These are phyloP conservation scores for Onygenales sp. DNA, from an alignment of 2,329 filamentous ascomycete species.

Conservation along the genomic window DNA sequence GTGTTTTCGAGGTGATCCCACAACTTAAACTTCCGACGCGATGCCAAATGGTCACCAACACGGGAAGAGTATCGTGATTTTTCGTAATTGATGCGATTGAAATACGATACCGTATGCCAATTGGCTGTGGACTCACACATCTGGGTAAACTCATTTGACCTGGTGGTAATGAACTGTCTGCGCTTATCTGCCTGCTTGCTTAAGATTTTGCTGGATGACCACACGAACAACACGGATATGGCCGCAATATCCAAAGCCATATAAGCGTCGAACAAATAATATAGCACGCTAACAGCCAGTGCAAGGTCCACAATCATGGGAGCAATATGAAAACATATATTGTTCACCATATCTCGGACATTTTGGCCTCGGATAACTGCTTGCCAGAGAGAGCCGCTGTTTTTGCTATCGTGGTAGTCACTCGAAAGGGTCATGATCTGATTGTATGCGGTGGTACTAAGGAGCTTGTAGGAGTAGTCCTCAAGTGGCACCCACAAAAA, in stretches of 20 bases:
- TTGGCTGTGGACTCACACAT: conserved; percentile 51
- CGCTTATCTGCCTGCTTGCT: conserved; percentile 30
- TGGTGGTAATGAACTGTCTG: conserved; percentile 29
- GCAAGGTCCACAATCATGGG: conserved; percentile 55
- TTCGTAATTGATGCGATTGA: conserved; percentile 49
- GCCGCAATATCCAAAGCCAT: conserved; percentile 43
- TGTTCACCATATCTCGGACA: conserved; percentile 51
- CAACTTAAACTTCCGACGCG: conserved; percentile 26
- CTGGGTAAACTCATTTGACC: conserved; percentile 42
- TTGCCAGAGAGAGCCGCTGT: conserved; percentile 55
- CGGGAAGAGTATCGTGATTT: conserved; percentile 37
- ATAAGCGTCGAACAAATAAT: conserved; percentile 53
- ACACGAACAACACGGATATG: conserved; percentile 44
- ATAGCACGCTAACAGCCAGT: conserved; percentile 53
- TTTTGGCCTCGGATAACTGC: conserved; percentile 55
- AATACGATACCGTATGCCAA: conserved; percentile 51
- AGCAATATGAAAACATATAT: conserved; percentile 48
- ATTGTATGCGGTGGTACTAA: conserved; percentile 53
- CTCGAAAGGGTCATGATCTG: conserved; percentile 62
- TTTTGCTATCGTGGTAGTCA: conserved; percentile 60
- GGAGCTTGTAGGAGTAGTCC: conserved; percentile 48
- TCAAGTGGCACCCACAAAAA: conserved; percentile 47
- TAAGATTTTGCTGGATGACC: conserved; percentile 34
- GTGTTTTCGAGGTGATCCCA: conserved; percentile 27
- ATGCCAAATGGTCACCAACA: conserved; percentile 28